Evolutionary conservation across 2,329 filamentous ascomycete species (phyloP), one percentile per base, ranked within the genome.

Genomic region (Pseudomassariella vexata): DNA sequence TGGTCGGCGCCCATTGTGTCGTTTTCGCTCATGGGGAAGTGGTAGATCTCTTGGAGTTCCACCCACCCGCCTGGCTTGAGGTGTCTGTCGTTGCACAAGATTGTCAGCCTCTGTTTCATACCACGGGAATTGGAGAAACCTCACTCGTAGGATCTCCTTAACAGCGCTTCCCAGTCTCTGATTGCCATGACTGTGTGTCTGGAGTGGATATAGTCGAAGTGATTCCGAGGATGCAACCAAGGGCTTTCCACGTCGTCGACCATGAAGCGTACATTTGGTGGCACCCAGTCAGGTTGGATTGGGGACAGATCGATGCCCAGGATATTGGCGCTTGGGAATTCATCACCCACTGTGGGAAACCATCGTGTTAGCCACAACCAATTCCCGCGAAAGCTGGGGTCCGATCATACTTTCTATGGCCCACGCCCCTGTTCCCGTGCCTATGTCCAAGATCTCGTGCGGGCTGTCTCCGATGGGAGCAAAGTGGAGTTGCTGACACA

Each of bases 131-230:
- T 4, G 9, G n/a, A 19, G 27, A 16, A n/a, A 15, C 48, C 62
- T 46, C 45, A 73, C 70, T 68, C 62, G n/a, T n/a, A n/a, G n/a
- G n/a, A n/a, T n/a, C n/a, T n/a, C n/a, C n/a, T n/a, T n/a, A n/a
- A n/a, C n/a, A n/a, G n/a, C n/a, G n/a, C n/a, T n/a, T n/a, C n/a
- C n/a, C n/a, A n/a, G n/a, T n/a, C n/a, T n/a, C n/a, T n/a, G n/a
- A n/a, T n/a, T n/a, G n/a, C n/a, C n/a, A n/a, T n/a, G n/a, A n/a
- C n/a, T n/a, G n/a, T n/a, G 20, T 66, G 55, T 16, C 70, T 59
- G 20, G 58, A 50, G 44, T 73, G 69, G 32, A 75, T 63, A 36
- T 65, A 63, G 48, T 73, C 68, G 46, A 71, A 73, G 39, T 66
- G 51, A 3, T 57, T 49, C 40, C 65, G 66, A n/a, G n/a, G n/a